Evolutionary conservation across 768 basidiomycete species (phyloP), one percentile per base, ranked within the genome.

Genomic region (Chalciporus piperatus): DNA sequence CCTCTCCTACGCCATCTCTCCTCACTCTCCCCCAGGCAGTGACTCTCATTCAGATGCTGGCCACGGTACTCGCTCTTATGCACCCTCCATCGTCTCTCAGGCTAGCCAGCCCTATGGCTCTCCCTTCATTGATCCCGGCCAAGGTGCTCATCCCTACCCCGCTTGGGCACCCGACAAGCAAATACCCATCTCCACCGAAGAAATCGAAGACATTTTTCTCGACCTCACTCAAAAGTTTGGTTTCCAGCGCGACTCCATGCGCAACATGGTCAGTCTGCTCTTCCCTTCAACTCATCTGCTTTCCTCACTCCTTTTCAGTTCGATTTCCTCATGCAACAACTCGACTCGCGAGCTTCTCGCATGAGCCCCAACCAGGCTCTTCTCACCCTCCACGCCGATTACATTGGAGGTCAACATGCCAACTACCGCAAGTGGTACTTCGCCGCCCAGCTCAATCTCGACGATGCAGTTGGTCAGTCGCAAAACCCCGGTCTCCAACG

Each of bases 391-490:
- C 97, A 99, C 67, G 96, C 96, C 47, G 96, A 99, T 71, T 99
- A 98, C 72, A 98, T 99, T 54, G 97, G 97, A 50, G 97, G 97
- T 41, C 91, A 93, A 65, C 90, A 98, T 66, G 97, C 97, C 60
- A 98, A 98, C 76, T 98, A 98, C 71, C 89, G 97, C 69, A 98
- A 98, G 72, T 98, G 97, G 97, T 99, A 99, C 69, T 99, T 98
- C 69, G 97, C 97, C 33, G 94, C 96, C 12, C 97, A 99, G 68
- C 89, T 99, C 69, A 96, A 98, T 69, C 87, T 99, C 51, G 97
- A 99, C 74, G 97, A 99, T 63, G 96, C 96, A 25, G 94, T 98
- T 52, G 97, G 97, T 43, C 88, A 93, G 59, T 83, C 87, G 9
- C 89, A 96, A 66, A 97, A 98, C 70, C 92, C 92, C 12, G 94